Evolutionary conservation across 2,329 filamentous ascomycete genomes (phyloP).

Genomic region (Fusarium virguliforme): DNA sequence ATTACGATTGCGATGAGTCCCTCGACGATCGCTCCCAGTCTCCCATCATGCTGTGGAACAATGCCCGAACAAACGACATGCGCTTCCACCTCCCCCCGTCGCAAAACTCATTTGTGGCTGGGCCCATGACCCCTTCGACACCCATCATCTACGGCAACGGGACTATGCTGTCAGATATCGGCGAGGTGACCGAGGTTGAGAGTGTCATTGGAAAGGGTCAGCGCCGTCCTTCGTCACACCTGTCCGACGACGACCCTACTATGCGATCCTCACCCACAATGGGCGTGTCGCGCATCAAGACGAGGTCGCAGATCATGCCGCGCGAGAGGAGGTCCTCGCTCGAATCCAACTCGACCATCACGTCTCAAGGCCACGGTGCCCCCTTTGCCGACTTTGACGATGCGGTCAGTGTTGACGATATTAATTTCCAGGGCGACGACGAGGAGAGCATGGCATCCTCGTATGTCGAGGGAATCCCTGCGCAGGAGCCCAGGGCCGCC

Average conservation of each 20-base stretch:
- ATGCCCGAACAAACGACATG: constrained; percentile 57
- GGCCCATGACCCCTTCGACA: constrained; percentile 69
- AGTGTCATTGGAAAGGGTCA: constrained; percentile 63
- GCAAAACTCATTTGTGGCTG: constrained; percentile 59
- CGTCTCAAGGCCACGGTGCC: constrained; percentile 64
- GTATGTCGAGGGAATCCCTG: constrained; percentile 65
- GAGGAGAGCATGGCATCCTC: constrained; percentile 76
- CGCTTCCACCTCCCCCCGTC: constrained; percentile 62
- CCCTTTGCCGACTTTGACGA: constrained; percentile 76
- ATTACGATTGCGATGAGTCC: constrained; percentile 74
- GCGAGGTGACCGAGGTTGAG: constrained; percentile 70
- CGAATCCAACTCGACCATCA: constrained; percentile 75
- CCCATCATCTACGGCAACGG: constrained; percentile 80
- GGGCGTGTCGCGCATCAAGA: constrained; percentile 61
- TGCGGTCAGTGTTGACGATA: constrained; percentile 73
- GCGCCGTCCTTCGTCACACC: constrained; percentile 57
- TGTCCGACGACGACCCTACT: constrained; percentile 56
- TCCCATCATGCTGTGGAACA: constrained; percentile 69
- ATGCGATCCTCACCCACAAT: constrained; percentile 65
- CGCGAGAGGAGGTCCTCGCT: constrained; percentile 70
- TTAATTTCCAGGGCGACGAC: constrained; percentile 77
- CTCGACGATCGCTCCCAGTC: constrained; percentile 68
- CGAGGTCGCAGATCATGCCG: constrained; percentile 60
- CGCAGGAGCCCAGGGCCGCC: constrained; percentile 40
- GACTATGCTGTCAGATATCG: constrained; percentile 78